These are phyloP conservation scores for Venturia pyrina DNA, from an alignment of 2,329 filamentous ascomycete species.

Conservation along the genomic window DNA sequence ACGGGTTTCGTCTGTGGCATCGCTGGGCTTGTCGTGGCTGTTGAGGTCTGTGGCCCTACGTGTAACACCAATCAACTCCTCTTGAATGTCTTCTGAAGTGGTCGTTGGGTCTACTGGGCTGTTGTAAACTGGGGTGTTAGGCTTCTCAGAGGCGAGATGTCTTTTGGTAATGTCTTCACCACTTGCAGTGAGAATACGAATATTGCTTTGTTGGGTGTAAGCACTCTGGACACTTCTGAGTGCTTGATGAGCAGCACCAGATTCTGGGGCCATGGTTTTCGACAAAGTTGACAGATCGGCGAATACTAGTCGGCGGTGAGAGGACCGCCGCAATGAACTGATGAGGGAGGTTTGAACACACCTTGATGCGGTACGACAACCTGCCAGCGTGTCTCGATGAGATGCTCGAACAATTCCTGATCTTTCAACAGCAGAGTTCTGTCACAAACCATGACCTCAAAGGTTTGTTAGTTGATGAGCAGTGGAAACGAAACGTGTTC, in stretches of 20 bases:
- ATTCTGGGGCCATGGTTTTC: not conserved
- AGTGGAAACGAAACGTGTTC: not conserved
- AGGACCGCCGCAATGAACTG: no score
- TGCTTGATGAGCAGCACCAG: not conserved
- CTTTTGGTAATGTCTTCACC: slow-evolving; percentile 7
- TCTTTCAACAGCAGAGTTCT: not conserved
- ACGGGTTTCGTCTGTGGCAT: not conserved
- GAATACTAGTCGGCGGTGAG: not conserved
- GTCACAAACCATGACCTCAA: slow-evolving; percentile 7
- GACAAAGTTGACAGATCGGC: not conserved
- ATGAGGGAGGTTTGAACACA: not conserved
- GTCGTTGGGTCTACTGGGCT: not conserved
- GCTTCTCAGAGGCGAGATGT: not conserved
- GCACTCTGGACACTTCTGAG: not conserved
- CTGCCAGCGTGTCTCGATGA: not conserved
- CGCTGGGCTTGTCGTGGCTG: not conserved
- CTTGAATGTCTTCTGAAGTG: not conserved
- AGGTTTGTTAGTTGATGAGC: not conserved
- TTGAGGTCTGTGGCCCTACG: not conserved
- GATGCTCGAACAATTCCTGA: not conserved
- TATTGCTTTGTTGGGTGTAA: not conserved
- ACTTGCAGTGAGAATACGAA: not conserved
- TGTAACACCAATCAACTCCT: slow-evolving; percentile 6
- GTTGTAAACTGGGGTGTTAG: not conserved
- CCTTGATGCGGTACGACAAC: slow-evolving; percentile 8